These are phyloP conservation scores for Verticillium klebahnii DNA, from an alignment of 2,329 filamentous ascomycete genomes.

Conservation along the genomic window DNA sequence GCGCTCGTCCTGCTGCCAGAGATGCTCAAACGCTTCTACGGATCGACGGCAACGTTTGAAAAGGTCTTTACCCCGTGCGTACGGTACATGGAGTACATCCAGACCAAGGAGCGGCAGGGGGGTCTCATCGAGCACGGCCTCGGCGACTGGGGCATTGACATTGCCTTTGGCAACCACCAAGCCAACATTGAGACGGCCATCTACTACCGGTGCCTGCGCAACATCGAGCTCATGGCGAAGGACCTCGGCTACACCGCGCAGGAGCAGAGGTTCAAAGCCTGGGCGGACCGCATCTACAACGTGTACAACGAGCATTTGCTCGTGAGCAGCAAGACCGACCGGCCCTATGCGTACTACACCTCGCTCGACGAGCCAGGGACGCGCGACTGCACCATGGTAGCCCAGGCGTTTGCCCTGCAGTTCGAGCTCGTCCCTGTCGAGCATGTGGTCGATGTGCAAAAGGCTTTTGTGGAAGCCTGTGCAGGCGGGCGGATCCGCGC, in stretches of 20 bases:
- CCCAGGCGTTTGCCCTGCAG: conserved; percentile 27
- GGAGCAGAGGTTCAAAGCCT: conserved; percentile 17
- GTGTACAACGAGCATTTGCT: conserved; percentile 29
- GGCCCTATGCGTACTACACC: conserved; percentile 34
- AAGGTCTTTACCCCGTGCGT: conserved; percentile 31
- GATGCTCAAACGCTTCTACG: conserved; percentile 33
- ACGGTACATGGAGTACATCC: conserved; percentile 36
- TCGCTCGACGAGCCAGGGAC: conserved; percentile 23
- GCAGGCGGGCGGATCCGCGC: conserved; percentile 30
- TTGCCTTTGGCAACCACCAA: conserved; percentile 37
- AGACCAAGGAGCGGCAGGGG: conserved; percentile 30
- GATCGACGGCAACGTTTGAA: conserved; percentile 27
- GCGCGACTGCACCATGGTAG: conserved; percentile 30
- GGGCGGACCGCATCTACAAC: conserved; percentile 23
- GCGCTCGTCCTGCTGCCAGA: conserved; percentile 31
- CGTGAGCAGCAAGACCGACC: conserved; percentile 19
- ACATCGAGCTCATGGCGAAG: conserved; percentile 28
- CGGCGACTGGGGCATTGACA: conserved; percentile 37
- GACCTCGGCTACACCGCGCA: conserved; percentile 20
- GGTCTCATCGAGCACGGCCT: conserved; percentile 37
- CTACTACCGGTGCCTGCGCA: conserved; percentile 34
- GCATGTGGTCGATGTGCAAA: conserved; percentile 13
- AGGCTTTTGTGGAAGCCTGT: conserved; percentile 17
- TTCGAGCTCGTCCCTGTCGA: conserved; percentile 15
- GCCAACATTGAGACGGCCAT: conserved; percentile 39